Evolutionary conservation across 257 asterid species (phyloP).

Genomic region (Apocynum venetum): DNA sequence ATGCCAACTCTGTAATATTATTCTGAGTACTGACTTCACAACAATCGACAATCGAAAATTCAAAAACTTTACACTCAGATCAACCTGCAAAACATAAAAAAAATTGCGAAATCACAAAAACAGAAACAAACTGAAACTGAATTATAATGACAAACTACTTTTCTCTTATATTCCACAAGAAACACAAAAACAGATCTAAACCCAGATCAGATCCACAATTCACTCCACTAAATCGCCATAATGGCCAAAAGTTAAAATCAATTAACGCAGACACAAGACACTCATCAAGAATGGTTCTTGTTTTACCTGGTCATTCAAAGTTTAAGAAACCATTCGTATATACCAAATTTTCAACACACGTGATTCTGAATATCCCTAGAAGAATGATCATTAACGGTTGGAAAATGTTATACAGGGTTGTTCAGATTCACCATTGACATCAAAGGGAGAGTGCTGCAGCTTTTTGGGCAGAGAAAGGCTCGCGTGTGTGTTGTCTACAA

Average conservation of each 20-base stretch:
- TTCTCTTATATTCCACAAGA: neutral
- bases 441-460: slow-evolving; percentile 12
- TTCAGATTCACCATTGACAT: slow-evolving; percentile 17
- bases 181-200: slow-evolving; percentile 19
- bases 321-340: neutral
- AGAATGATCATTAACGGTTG: slow-evolving; percentile 16
- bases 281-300: slow-evolving; percentile 11
- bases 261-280: neutral
- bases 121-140: neutral
- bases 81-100: slow-evolving; percentile 56
- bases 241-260: slow-evolving; percentile 13
- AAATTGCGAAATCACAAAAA: slow-evolving; percentile 18
- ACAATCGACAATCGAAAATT: slow-evolving; percentile 20
- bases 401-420: slow-evolving; percentile 12
- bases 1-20: slow-evolving; percentile 10
- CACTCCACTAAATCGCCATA: slow-evolving; percentile 3
- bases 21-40: slow-evolving; percentile 10
- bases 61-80: slow-evolving; percentile 38
- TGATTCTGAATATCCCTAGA: neutral
- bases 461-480: neutral
- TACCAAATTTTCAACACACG: neutral
- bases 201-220: slow-evolving; percentile 68
- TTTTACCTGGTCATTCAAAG: slow-evolving; percentile 18
- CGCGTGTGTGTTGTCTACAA: neutral
- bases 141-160: neutral